Evolutionary conservation across 139 green algal genomes (phyloP).

Genomic region (Penium margaritaceum): DNA sequence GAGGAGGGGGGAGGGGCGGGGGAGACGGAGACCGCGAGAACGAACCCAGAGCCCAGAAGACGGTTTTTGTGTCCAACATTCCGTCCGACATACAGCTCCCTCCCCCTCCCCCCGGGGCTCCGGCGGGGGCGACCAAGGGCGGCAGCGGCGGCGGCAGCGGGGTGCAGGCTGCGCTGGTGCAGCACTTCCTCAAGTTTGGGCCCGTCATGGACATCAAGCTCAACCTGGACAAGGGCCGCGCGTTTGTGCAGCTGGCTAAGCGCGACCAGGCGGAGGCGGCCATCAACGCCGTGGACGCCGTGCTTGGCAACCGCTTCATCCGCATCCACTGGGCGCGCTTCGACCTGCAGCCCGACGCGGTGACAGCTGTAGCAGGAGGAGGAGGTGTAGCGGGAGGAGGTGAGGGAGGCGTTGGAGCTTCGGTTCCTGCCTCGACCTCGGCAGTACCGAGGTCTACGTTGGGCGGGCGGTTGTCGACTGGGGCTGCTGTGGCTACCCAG

Average conservation of each 20-base stretch:
- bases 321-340: conserved; percentile 20
- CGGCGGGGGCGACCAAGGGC: no score
- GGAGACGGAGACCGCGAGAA: background rate
- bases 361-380: background rate
- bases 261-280: conserved; percentile 20
- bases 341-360: conserved; percentile 10
- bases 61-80: conserved; percentile 36
- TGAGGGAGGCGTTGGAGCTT: background rate
- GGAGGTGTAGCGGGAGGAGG: background rate
- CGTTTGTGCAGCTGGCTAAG: conserved; percentile 38
- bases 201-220: conserved; percentile 25
- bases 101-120: no score
- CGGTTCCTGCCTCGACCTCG: background rate
- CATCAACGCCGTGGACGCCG: conserved; percentile 25
- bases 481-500: no score
- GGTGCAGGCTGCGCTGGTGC: background rate
- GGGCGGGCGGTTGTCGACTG: no score
- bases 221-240: background rate
- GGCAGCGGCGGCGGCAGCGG: background rate
- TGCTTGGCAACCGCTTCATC: conserved; percentile 46
- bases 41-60: conserved; percentile 17
- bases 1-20: background rate
- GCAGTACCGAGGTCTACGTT: background rate
- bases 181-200: conserved; percentile 43
- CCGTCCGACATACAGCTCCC: conserved; percentile 29